Percentiles rank a stretch among this genome's conserved stretches.
Evolutionary conservation across 129 eudicot species (phyloP).

Genomic region (Kitagawia praeruptora): DNA sequence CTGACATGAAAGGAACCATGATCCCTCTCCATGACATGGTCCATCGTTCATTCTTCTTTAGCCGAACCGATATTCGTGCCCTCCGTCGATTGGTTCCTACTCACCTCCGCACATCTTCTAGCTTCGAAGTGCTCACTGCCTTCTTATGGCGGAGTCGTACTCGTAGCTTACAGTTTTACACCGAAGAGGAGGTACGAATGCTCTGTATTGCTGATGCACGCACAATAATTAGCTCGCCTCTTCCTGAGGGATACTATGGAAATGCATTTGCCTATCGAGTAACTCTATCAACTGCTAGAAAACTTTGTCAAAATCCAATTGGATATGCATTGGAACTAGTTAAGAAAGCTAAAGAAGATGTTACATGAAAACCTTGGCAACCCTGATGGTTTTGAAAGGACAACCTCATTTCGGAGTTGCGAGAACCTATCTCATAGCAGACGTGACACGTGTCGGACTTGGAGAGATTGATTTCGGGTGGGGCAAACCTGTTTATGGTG

Average conservation of each 20-base stretch:
- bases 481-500: not conserved
- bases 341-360: not conserved
- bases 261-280: slow-evolving; percentile 17
- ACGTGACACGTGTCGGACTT: not conserved
- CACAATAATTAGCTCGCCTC: not conserved
- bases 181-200: slow-evolving; percentile 23
- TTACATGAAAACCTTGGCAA: not conserved
- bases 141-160: slow-evolving; percentile 38
- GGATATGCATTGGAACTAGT: not conserved
- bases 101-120: slow-evolving; percentile 7
- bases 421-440: not conserved
- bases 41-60: slow-evolving; percentile 23
- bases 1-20: slow-evolving; percentile 1
- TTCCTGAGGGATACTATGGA: slow-evolving; percentile 25
- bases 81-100: slow-evolving; percentile 14
- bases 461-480: not conserved
- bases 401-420: not conserved
- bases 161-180: slow-evolving; percentile 21
- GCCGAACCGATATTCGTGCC: slow-evolving; percentile 12
- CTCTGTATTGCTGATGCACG: slow-evolving; percentile 7
- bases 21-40: slow-evolving; percentile 15
- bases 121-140: slow-evolving; percentile 23
- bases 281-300: slow-evolving; percentile 20
- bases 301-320: slow-evolving; percentile 1
- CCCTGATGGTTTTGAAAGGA: not conserved